These are phyloP conservation scores for Spinellus fusiger DNA, from an alignment of 192 early-diverging fungal species.

Conservation along the genomic window DNA sequence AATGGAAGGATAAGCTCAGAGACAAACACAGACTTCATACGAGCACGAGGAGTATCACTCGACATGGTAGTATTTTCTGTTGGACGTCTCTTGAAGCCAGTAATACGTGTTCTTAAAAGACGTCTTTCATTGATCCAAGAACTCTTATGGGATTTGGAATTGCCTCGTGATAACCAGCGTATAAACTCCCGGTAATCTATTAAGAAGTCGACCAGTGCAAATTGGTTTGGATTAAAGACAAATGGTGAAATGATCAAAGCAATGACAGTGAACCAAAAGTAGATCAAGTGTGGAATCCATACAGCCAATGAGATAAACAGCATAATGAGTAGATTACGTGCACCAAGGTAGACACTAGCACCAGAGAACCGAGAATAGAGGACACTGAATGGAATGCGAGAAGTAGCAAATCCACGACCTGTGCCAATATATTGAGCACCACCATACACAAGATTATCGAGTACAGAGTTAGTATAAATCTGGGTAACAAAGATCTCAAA, in stretches of 20 bases:
- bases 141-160: constrained; percentile 64
- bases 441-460: constrained; percentile 74
- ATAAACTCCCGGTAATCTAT: constrained; percentile 77
- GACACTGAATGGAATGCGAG: constrained; percentile 64
- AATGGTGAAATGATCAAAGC: constrained; percentile 78
- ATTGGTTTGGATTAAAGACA: constrained; percentile 87
- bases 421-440: constrained; percentile 83
- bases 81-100: constrained; percentile 69
- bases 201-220: constrained; percentile 72
- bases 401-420: constrained; percentile 81
- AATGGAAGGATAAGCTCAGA: constrained; percentile 70
- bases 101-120: constrained; percentile 62
- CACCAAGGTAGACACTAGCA: constrained; percentile 71
- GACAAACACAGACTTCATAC: constrained; percentile 59
- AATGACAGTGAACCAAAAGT: constrained; percentile 78
- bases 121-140: constrained; percentile 79
- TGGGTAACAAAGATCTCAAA: constrained; percentile 87
- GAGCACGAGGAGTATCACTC: constrained; percentile 57
- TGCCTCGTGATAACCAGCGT: constrained; percentile 78
- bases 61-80: constrained; percentile 28
- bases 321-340: constrained; percentile 63
- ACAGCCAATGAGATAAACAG: constrained; percentile 68
- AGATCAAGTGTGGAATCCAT: constrained; percentile 66
- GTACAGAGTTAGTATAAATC: constrained; percentile 74
- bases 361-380: constrained; percentile 73